phyloP scores from a whole-genome alignment of 495 filamentous ascomycete species.

The Pyrenopolyporus hunteri region DNA sequence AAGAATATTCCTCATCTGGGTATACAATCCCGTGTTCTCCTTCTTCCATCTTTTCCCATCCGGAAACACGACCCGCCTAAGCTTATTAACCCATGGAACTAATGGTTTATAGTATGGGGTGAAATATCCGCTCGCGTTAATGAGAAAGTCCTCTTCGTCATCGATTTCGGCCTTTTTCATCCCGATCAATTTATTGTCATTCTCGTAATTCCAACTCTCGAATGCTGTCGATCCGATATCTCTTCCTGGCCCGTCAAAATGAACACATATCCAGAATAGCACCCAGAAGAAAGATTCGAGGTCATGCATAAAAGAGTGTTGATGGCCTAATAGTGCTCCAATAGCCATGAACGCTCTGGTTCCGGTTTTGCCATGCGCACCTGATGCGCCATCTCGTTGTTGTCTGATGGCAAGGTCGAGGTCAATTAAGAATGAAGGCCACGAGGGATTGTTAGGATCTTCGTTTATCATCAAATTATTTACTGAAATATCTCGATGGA shows the following conservation, averaged over 20 bases:
- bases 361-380: conserved; percentile 48
- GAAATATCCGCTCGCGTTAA: neutral
- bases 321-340: conserved; percentile 42
- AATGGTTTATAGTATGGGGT: neutral
- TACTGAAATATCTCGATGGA: conserved; percentile 48
- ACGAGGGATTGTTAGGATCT: conserved; percentile 39
- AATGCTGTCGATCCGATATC: neutral
- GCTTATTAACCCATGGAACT: neutral
- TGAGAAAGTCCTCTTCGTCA: neutral
- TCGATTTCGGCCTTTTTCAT: neutral
- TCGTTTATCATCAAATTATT: conserved; percentile 50
- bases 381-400: conserved; percentile 37
- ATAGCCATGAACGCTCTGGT: conserved; percentile 55
- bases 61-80: neutral
- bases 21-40: neutral
- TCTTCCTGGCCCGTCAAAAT: neutral
- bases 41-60: neutral
- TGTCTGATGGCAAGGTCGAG: conserved; percentile 49
- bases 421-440: conserved; percentile 47
- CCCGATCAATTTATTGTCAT: neutral
- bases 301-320: conserved; percentile 52
- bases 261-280: conserved; percentile 55
- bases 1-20: neutral
- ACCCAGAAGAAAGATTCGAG: conserved; percentile 63
- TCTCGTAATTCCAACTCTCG: neutral